phyloP scores from a whole-genome alignment of 2,329 filamentous ascomycete species.

The Alternaria sp. region DNA sequence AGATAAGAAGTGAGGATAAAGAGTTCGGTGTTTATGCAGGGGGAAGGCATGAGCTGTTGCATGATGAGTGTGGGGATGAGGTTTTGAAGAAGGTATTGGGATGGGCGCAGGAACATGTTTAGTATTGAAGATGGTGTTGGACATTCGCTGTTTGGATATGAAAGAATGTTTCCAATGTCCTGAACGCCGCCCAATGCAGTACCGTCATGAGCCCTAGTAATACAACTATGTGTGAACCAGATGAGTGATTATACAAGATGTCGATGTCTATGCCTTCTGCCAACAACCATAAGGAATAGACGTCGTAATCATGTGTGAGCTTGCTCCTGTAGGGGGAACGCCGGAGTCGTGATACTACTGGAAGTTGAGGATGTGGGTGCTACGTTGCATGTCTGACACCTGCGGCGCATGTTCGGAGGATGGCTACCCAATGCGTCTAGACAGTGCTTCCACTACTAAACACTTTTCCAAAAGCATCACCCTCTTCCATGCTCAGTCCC shows the following conservation, averaged over 20 bases:
- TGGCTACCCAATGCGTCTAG: neutral
- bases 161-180: neutral
- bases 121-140: neutral
- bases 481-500: slow-evolving; percentile 80
- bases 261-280: neutral
- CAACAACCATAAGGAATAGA: slow-evolving; percentile 48
- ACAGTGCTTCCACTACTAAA: slow-evolving; percentile 44
- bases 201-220: neutral
- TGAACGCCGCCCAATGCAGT: neutral
- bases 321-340: slow-evolving; percentile 60
- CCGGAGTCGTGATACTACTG: slow-evolving; percentile 76
- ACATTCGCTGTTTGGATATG: neutral
- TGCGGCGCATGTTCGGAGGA: neutral
- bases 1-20: slow-evolving; percentile 7
- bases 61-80: slow-evolving; percentile 12
- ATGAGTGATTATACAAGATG: neutral
- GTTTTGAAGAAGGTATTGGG: slow-evolving; percentile 5
- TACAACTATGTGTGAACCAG: neutral
- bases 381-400: slow-evolving; percentile 66
- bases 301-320: neutral
- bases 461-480: slow-evolving; percentile 64
- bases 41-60: slow-evolving; percentile 16
- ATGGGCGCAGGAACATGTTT: slow-evolving; percentile 3
- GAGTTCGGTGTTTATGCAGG: slow-evolving; percentile 6
- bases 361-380: slow-evolving; percentile 76